Conservation (phyloP, 192 early-diverging fungal species). For the Powellomyces hirtus region DNA sequence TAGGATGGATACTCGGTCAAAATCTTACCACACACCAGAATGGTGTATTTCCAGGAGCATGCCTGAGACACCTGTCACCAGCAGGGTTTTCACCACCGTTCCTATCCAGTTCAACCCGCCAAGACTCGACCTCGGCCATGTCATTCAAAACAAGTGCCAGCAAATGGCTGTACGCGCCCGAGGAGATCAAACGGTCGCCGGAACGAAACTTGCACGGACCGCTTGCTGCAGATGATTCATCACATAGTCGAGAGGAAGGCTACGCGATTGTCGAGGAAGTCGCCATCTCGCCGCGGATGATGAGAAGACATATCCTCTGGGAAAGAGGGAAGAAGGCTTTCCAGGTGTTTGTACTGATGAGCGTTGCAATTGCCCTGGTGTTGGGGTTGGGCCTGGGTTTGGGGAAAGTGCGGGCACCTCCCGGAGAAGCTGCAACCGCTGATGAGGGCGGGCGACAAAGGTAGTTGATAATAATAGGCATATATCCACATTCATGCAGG, state of each 20-base stretch:
- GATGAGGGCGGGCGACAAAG: neutral
- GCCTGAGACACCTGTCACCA: neutral
- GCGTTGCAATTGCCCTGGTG: conserved; percentile 2
- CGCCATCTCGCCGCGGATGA: too few relatives aligned
- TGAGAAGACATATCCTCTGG: too few relatives aligned
- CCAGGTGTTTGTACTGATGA: neutral
- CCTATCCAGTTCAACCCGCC: neutral
- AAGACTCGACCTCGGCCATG: conserved; percentile 4
- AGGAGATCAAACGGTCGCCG: too few relatives aligned
- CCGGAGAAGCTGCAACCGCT: neutral
- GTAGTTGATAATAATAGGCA: too few relatives aligned
- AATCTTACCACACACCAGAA: neutral
- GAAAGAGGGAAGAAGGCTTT: neutral
- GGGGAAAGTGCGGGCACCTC: conserved; percentile 5
- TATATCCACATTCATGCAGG: too few relatives aligned
- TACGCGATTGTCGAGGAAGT: too few relatives aligned
- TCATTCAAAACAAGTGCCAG: neutral
- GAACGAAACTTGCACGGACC: too few relatives aligned
- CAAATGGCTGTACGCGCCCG: neutral
- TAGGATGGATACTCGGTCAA: conserved; percentile 3
- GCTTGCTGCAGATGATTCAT: too few relatives aligned
- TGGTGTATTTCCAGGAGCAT: neutral
- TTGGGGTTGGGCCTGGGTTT: conserved; percentile 8
- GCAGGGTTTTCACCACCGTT: neutral
- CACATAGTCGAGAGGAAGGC: too few relatives aligned